These are phyloP conservation scores for Davidsoniella virescens DNA, from an alignment of 2,329 filamentous ascomycete genomes.

Conservation along the genomic window DNA sequence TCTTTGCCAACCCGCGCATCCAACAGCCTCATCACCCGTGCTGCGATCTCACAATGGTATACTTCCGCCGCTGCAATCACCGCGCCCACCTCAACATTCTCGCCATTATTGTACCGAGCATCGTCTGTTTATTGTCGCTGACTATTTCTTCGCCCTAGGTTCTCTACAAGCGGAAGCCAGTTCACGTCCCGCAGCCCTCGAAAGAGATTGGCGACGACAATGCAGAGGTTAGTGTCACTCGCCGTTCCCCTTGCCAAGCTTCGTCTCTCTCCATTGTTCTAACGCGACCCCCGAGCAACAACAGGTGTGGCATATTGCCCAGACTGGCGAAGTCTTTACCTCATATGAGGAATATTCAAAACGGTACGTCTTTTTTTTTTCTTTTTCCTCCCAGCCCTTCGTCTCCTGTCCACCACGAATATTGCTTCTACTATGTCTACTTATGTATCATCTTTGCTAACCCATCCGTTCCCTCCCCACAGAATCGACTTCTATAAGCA, in stretches of 20 bases:
- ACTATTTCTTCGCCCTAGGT: constrained; percentile 40
- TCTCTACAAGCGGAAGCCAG: constrained; percentile 88
- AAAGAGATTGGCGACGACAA: constrained; percentile 65
- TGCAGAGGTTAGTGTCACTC: constrained; percentile 48
- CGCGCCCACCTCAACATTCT: too few species aligned
- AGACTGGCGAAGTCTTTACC: constrained; percentile 79
- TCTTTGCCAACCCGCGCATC: too few species aligned
- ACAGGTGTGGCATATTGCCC: constrained; percentile 80
- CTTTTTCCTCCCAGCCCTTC: constrained; percentile 5
- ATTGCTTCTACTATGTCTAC: background rate
- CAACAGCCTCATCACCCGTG: too few species aligned
- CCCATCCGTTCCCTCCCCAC: constrained; percentile 16
- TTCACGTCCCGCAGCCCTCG: constrained; percentile 54
- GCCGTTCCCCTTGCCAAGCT: constrained; percentile 3
- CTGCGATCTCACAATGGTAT: too few species aligned
- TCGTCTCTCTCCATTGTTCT: constrained; percentile 9
- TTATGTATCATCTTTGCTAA: constrained; percentile 10
- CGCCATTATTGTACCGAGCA: background rate
- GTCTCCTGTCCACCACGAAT: background rate
- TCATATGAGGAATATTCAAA: constrained; percentile 78
- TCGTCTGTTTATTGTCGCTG: background rate
- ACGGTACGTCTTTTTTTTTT: constrained; percentile 39
- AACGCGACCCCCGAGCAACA: constrained; percentile 23
- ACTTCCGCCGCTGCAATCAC: too few species aligned
- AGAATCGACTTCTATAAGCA: constrained; percentile 92